Base-by-base conservation (phyloP, 2,329 filamentous ascomycete species). In the Neoarthrinium moseri region DNA sequence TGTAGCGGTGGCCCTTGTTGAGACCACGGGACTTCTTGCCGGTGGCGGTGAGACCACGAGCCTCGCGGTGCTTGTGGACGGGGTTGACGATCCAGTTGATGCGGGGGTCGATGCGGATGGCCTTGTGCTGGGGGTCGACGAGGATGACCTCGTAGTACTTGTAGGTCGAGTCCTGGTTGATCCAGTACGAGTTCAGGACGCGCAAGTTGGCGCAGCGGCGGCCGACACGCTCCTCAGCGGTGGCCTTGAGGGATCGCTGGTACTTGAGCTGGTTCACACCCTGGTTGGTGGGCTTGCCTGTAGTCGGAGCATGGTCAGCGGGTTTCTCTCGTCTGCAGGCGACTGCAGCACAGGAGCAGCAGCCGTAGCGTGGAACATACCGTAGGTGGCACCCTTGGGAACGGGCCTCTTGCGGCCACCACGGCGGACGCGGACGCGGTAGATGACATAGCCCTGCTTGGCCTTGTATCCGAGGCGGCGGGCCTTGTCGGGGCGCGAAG, bases 41-140 rank as follows among this genome's bases (percentile, higher is more conserved):
- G 61, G 92, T 97, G 67, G 92, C 86, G 64, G 94, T 99, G 64
- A 99, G 90, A 68, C 94, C 95, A 75, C 94, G 91, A 67, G 83
- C 78, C 84, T 99, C 94, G 80, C 94, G 94, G 86, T 97, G 94
- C 91, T 99, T 99, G 90, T 99, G 94, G 68, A 99, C 95, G 64
- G 94, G 88, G 80, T 95, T 95, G 80, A 92, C 90, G 83, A 99
- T 99, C 94, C 94, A 99, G 89, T 96, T 99, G 89, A 99, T 97
- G 78, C 94, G 91, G 68, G 94, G 81, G 75, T 99, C 94, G 71
- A 88, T 89, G 76, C 94, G 94, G 84, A 99, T 99, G 70, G 94
- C 94, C 86, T 97, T 97, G 89, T 99, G 94, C 82, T 95, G 89
- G 73, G 94, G 94, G 81, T 99, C 94, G 72, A 99, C 92, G 70